A percentile compares a stretch with the other conserved stretches of the same genome.
Conservation (phyloP, 2,329 filamentous ascomycete species). For the Fusarium penzigii region DNA sequence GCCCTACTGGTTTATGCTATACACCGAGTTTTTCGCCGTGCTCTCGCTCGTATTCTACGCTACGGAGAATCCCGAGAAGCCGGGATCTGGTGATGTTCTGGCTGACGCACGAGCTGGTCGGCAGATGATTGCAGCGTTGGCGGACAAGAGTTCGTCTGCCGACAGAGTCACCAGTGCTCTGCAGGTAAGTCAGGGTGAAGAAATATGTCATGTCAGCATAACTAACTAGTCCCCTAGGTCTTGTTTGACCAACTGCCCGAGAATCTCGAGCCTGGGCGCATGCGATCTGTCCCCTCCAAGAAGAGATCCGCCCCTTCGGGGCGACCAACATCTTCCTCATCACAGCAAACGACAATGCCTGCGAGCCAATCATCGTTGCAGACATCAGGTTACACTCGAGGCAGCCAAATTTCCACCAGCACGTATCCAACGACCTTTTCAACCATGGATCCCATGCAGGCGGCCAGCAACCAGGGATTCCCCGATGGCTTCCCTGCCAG, state of each 20-base stretch:
- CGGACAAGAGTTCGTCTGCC: conserved; percentile 83
- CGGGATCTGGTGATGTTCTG: conserved; percentile 75
- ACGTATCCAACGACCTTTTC: conserved; percentile 29
- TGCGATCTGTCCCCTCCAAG: conserved; percentile 45
- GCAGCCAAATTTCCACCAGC: conserved; percentile 30
- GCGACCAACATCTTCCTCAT: conserved; percentile 34
- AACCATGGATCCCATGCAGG: conserved; percentile 38
- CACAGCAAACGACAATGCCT: conserved; percentile 31
- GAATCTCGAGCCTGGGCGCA: conserved; percentile 57
- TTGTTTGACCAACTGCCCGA: conserved; percentile 85
- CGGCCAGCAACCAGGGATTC: conserved; percentile 33
- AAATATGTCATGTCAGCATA: conserved; percentile 19
- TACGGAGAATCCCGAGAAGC: conserved; percentile 75
- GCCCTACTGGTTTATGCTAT: conserved; percentile 85
- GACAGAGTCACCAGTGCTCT: conserved; percentile 81
- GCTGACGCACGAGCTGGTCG: conserved; percentile 84
- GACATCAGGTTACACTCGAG: conserved; percentile 36
- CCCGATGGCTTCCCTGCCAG: conserved; percentile 41
- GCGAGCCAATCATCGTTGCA: conserved; percentile 36
- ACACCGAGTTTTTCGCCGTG: conserved; percentile 80
- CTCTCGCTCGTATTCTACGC: conserved; percentile 79
- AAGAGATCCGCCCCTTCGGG: conserved; percentile 55
- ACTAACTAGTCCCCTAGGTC: conserved; percentile 48
- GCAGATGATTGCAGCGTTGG: conserved; percentile 76
- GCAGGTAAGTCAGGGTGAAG: conserved; percentile 57